A percentile compares a stretch with the other conserved stretches of the same genome.
Conservation (phyloP, 2,329 filamentous ascomycete species). For the Monilinia fructicola region DNA sequence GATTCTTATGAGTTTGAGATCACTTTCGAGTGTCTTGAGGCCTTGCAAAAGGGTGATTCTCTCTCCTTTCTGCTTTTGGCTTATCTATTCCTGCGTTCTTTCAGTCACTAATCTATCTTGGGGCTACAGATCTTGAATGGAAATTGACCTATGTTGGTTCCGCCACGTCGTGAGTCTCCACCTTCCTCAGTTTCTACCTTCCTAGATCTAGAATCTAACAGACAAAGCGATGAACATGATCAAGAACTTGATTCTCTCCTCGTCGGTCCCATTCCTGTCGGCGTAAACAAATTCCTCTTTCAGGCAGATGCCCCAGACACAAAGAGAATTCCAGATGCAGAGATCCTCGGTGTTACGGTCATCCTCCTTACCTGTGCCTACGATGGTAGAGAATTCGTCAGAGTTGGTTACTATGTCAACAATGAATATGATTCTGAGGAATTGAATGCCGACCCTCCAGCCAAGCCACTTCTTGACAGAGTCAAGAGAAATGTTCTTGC, state of each 20-base stretch:
- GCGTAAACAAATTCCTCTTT: slow-evolving; percentile 98
- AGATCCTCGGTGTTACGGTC: slow-evolving; percentile 95
- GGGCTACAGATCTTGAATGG: slow-evolving; percentile 83
- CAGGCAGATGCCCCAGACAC: slow-evolving; percentile 92
- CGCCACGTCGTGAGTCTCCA: slow-evolving; percentile 77
- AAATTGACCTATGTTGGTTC: slow-evolving; percentile 99
- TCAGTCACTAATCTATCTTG: slow-evolving; percentile 29
- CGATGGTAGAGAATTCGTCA: slow-evolving; percentile 93
- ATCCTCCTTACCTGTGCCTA: slow-evolving; percentile 96
- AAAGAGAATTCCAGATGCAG: slow-evolving; percentile 85
- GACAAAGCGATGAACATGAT: slow-evolving; percentile 69
- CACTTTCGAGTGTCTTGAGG: slow-evolving; percentile 96
- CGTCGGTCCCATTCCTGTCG: slow-evolving; percentile 94
- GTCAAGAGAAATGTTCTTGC: slow-evolving; percentile 90
- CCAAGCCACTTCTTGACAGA: slow-evolving; percentile 89
- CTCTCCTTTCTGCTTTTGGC: background rate
- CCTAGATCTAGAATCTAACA: slow-evolving; percentile 26
- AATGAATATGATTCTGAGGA: slow-evolving; percentile 97
- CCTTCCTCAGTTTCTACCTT: slow-evolving; percentile 2
- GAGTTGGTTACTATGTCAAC: slow-evolving; percentile 99
- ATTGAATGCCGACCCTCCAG: slow-evolving; percentile 81
- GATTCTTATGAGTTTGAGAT: slow-evolving; percentile 97
- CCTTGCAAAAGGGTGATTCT: slow-evolving; percentile 78
- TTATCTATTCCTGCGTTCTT: background rate
- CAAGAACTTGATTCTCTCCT: slow-evolving; percentile 97